Evolutionary conservation across 2,329 filamentous ascomycete species (phyloP).

Genomic region (Celoporthe dispersa): DNA sequence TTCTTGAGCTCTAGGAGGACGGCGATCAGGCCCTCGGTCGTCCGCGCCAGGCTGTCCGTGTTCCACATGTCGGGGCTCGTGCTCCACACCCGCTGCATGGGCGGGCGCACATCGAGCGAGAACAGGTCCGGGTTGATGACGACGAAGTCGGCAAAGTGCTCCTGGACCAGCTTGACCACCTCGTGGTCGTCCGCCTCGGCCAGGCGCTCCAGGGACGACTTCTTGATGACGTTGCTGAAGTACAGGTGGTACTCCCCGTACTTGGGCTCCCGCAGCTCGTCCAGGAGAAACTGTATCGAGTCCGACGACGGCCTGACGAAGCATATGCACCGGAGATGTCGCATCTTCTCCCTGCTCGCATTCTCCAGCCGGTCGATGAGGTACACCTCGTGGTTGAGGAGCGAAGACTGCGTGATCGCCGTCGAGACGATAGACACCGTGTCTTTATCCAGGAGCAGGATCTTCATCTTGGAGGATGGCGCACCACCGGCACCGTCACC

Average conservation of each 20-base stretch:
- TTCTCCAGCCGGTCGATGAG: constrained; percentile 97
- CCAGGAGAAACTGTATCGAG: constrained; percentile 90
- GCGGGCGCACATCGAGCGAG: constrained; percentile 74
- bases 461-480: constrained; percentile 94
- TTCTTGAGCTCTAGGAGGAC: constrained; percentile 90
- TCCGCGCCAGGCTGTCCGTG: constrained; percentile 80
- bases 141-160: constrained; percentile 95
- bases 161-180: constrained; percentile 90
- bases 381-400: constrained; percentile 96
- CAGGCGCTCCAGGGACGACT: constrained; percentile 89
- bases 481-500: constrained; percentile 72
- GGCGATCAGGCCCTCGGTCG: constrained; percentile 85
- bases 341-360: constrained; percentile 90
- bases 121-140: constrained; percentile 95
- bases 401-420: constrained; percentile 90
- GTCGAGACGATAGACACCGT: constrained; percentile 94
- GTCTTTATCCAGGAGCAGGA: constrained; percentile 88
- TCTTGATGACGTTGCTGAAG: constrained; percentile 97
- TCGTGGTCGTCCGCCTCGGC: constrained; percentile 98
- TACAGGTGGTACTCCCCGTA: constrained; percentile 98
- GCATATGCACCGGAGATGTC: constrained; percentile 90
- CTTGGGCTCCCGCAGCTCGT: constrained; percentile 93
- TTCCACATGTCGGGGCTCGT: constrained; percentile 87
- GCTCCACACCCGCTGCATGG: constrained; percentile 79
- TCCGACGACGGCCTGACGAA: constrained; percentile 91